Conservation (phyloP, 495 filamentous ascomycete species). For the Xylaria nigripes region DNA sequence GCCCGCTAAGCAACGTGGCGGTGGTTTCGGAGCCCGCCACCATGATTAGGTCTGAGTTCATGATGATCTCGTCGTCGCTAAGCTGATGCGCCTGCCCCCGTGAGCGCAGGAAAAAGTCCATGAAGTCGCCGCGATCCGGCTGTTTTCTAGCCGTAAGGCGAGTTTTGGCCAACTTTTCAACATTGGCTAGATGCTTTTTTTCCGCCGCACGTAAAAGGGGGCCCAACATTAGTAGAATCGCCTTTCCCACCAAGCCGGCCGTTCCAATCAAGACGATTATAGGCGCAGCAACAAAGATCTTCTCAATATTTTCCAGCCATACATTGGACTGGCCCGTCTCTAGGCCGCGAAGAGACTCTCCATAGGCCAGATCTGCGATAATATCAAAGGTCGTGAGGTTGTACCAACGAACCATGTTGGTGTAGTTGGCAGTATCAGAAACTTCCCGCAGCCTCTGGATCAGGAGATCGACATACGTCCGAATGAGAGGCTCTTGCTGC, state of each 20-base stretch:
- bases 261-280: conserved; percentile 2
- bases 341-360: conserved; percentile 48
- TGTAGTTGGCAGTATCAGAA: conserved; percentile 13
- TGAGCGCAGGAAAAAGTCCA: conserved; percentile 8
- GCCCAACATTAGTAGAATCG: background rate
- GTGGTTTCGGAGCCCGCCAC: conserved; percentile 51
- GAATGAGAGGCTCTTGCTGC: conserved; percentile 40
- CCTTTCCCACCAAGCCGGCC: background rate
- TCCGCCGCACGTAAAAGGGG: background rate
- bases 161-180: background rate
- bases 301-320: conserved; percentile 23
- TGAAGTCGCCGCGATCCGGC: conserved; percentile 6
- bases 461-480: conserved; percentile 39
- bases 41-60: conserved; percentile 34
- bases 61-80: conserved; percentile 2
- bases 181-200: background rate
- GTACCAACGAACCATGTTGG: conserved; percentile 47
- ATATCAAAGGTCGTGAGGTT: conserved; percentile 56
- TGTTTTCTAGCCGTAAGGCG: conserved; percentile 1
- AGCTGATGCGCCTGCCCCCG: conserved; percentile 2
- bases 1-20: conserved; percentile 43
- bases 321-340: conserved; percentile 17
- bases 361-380: conserved; percentile 53
- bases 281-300: conserved; percentile 1
- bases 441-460: conserved; percentile 34